A percentile compares a stretch with the other conserved stretches of the same genome.
Conservation (phyloP, 2,329 filamentous ascomycete genomes). For the Fusarium floridanum region DNA sequence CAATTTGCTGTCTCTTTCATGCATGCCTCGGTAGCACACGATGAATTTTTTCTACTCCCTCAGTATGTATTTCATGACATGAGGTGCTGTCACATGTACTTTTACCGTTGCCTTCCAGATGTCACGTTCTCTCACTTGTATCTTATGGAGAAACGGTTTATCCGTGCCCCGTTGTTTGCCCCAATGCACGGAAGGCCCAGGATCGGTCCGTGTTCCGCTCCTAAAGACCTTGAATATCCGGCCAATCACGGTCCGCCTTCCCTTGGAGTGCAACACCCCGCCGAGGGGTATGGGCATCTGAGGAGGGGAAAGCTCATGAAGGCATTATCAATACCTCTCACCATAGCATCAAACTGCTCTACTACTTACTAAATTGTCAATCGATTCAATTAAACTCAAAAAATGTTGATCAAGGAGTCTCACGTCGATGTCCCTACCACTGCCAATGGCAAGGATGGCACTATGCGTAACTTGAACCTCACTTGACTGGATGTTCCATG, state of each 20-base stretch:
- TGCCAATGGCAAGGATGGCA: conserved; percentile 66
- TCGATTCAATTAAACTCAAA: conserved; percentile 4
- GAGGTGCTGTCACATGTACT: background rate
- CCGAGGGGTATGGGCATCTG: conserved; percentile 29
- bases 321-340: conserved; percentile 8
- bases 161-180: background rate
- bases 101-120: background rate
- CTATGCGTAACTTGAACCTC: conserved; percentile 61
- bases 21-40: background rate
- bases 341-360: background rate
- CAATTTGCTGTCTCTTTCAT: conserved; percentile 1
- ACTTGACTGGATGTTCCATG: conserved; percentile 29
- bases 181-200: conserved; percentile 1
- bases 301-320: conserved; percentile 35
- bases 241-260: conserved; percentile 30
- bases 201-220: conserved; percentile 29
- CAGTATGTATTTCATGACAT: background rate
- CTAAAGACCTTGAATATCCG: conserved; percentile 28
- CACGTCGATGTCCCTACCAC: conserved; percentile 64
- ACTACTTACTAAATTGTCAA: background rate
- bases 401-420: conserved; percentile 68
- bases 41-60: background rate
- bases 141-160: background rate
- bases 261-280: conserved; percentile 24
- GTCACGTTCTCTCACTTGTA: background rate